Evolutionary conservation across 2,329 filamentous ascomycete genomes (phyloP), one percentile per base, ranked within the genome.

Genomic region (Pseudopyricularia cyperi): DNA sequence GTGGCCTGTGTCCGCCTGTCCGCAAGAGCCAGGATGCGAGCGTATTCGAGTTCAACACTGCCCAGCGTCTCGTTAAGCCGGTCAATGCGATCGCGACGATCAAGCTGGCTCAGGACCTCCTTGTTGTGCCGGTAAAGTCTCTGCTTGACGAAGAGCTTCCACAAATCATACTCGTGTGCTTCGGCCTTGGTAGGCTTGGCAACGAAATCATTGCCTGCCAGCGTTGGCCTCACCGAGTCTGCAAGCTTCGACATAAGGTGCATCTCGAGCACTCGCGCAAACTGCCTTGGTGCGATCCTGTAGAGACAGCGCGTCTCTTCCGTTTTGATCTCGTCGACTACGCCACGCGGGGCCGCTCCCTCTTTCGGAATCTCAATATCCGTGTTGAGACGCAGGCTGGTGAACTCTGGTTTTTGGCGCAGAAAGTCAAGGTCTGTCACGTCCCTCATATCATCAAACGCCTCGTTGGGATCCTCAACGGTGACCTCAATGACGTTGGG

Each of bases 401-500:
- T 66, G 61, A 87, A 87, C 8, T 77, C 73, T 0, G 81, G 72
- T 3, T 77, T 69, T 8, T 66, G 69, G 52, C 79, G 79, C 3
- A 93, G 71, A 57, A 80, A 82, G 4, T 72, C 69, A 32, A 91
- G 70, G 60, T 94, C 88, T 59, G 80, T 83, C 50, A 84, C 71
- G 62, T 93, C 87, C 57, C 88, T 79, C 60, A 94, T 72, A 54
- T 88, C 80, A 61, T 93, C 87, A 59, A 94, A 94, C 1, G 77
- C 80, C 62, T 91, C 87, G 61, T 87, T 97, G 0, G 93, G 94
- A 55, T 97, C 91, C 68, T 98, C 93, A 6, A 98, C 83, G 0
- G 90, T 94, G 60, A 98, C 78, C 63, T 97, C 91, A 52, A 81
- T 74, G 7, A 89, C 85, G 55, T 83, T 82, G 0, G 77, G 66